Evolutionary conservation across 495 filamentous ascomycete species (phyloP), one percentile per base, ranked within the genome.

Genomic region (Trichocladium uniseriatum): DNA sequence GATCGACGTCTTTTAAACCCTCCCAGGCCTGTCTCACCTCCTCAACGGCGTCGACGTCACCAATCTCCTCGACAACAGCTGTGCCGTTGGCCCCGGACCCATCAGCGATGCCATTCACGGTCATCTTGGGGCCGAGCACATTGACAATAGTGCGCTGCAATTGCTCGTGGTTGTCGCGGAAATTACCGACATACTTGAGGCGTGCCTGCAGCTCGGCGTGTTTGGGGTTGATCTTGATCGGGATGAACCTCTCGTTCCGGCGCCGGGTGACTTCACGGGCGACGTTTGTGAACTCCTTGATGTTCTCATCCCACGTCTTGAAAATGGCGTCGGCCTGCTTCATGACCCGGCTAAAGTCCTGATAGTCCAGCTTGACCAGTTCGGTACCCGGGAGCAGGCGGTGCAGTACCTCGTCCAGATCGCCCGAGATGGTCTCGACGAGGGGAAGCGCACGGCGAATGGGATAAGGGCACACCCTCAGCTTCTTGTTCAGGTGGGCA

Each of bases 221-320:
- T 40, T 86, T 82, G 15, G 89, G 80, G 43, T 69, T 71, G 59
- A 99, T 88, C 66, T 97, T 97, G 70, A 99, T 95, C 6, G 91
- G 90, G 53, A 99, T 97, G 67, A 97, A 97, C 57, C 89, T 92
- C 66, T 97, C 92, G 53, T 90, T 89, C 47, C 90, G 80, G 50
- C 88, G 84, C 48, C 89, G 78, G 13, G 86, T 95, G 7, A 91
- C 86, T 51, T 97, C 94, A 59, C 92, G 84, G 14, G 92, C 92
- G 56, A 97, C 86, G 58, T 94, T 94, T 14, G 91, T 96, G 62
- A 99, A 97, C 57, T 96, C 94, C 66, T 95, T 96, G 57, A 94
- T 75, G 62, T 89, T 86, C 50, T 95, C 89, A 49, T 97, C 92
- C 92, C 92, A 99, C 18, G 82, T 81, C 36, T 76, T 77, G 79